phyloP scores from a whole-genome alignment of 1,139 yeast genomes.

The Zygosaccharomyces sapae region DNA sequence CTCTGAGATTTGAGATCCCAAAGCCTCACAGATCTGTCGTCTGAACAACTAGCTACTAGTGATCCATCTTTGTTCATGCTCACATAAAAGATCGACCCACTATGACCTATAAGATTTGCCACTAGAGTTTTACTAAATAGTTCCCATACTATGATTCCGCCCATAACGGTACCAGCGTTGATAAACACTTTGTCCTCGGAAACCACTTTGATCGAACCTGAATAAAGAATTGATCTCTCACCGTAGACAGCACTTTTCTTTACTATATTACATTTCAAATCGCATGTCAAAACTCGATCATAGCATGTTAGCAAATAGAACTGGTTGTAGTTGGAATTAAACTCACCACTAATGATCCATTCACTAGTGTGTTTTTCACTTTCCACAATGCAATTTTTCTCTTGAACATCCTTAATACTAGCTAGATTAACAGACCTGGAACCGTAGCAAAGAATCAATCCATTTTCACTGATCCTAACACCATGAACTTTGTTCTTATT shows the following conservation, averaged over 20 bases:
- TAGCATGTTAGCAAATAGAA: slow-evolving; percentile 72
- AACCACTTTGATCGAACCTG: slow-evolving; percentile 65
- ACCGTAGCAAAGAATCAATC: slow-evolving; percentile 57
- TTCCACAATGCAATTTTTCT: slow-evolving; percentile 18
- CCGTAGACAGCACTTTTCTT: slow-evolving; percentile 48
- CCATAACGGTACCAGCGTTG: slow-evolving; percentile 91
- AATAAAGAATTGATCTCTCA: slow-evolving; percentile 80
- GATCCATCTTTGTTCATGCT: slow-evolving; percentile 54
- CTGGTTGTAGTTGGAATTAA: slow-evolving; percentile 40
- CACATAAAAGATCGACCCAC: slow-evolving; percentile 87
- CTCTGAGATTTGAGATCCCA: slow-evolving; percentile 60
- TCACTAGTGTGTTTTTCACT: slow-evolving; percentile 58
- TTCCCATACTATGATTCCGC: slow-evolving; percentile 81
- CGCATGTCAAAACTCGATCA: slow-evolving; percentile 57
- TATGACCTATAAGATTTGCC: slow-evolving; percentile 66
- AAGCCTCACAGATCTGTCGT: slow-evolving; percentile 80
- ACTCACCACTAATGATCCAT: slow-evolving; percentile 68
- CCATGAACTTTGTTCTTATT: slow-evolving; percentile 76
- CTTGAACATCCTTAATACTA: slow-evolving; percentile 34
- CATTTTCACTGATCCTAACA: slow-evolving; percentile 43
- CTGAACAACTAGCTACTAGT: slow-evolving; percentile 76
- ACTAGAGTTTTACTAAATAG: slow-evolving; percentile 43
- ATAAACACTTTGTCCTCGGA: slow-evolving; percentile 46
- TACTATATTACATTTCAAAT: slow-evolving; percentile 34
- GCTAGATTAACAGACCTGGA: slow-evolving; percentile 59